Percentiles rank a stretch among this genome's conserved stretches.
Conservation (phyloP, 768 basidiomycete genomes). For the Xerocomellus chrysenteron region DNA sequence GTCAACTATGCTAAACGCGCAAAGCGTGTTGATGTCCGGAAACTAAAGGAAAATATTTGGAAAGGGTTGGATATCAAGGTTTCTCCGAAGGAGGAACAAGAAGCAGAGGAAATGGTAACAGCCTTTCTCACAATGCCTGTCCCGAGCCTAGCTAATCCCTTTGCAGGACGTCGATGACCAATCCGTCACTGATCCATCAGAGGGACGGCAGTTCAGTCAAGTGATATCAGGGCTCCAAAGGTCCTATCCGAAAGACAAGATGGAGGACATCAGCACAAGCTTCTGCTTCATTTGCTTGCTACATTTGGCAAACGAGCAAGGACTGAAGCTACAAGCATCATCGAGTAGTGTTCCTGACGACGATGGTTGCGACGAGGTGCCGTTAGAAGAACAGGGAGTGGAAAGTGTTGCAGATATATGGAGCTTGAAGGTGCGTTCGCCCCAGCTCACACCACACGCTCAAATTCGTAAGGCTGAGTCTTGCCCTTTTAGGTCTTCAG, state of each 20-base stretch:
- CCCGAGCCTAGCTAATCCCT: neutral
- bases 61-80: slow-evolving; percentile 81
- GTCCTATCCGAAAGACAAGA: slow-evolving; percentile 88
- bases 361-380: slow-evolving; percentile 35
- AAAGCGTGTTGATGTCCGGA: slow-evolving; percentile 94
- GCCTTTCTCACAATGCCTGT: neutral
- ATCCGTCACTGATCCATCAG: slow-evolving; percentile 58
- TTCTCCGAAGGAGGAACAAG: slow-evolving; percentile 35
- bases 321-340: slow-evolving; percentile 73
- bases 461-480: neutral
- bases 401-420: slow-evolving; percentile 69
- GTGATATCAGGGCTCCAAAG: slow-evolving; percentile 81
- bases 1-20: slow-evolving; percentile 95
- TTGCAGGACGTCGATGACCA: slow-evolving; percentile 54
- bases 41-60: slow-evolving; percentile 98
- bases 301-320: slow-evolving; percentile 96
- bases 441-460: neutral
- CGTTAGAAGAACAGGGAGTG: slow-evolving; percentile 35
- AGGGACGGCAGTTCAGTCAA: slow-evolving; percentile 68
- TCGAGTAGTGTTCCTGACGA: slow-evolving; percentile 36
- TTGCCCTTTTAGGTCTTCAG: slow-evolving; percentile 39
- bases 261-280: slow-evolving; percentile 97
- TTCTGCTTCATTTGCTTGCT: slow-evolving; percentile 99
- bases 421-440: slow-evolving; percentile 61
- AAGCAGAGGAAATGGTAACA: slow-evolving; percentile 56